phyloP scores from a whole-genome alignment of 23 red algal genomes.

The Chondrus crispus region DNA sequence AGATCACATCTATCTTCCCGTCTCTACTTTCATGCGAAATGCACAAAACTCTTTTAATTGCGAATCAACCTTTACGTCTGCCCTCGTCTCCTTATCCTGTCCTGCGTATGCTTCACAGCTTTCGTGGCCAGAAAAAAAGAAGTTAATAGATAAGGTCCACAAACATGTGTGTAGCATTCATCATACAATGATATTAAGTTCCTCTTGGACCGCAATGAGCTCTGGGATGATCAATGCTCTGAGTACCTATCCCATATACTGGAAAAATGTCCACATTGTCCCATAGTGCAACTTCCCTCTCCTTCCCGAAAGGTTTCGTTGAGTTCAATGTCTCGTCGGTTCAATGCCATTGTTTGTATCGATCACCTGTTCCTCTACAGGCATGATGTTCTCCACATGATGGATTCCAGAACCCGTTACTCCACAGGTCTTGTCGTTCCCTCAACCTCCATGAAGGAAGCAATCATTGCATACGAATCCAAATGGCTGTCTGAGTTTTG shows the following conservation, averaged over 20 bases:
- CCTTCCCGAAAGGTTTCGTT: constrained; percentile 1
- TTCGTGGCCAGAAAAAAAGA: not conserved
- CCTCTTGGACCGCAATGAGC: not conserved
- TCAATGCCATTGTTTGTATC: not conserved
- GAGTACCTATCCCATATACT: not conserved
- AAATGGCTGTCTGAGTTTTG: not conserved
- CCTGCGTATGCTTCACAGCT: not conserved
- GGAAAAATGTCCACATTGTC: not conserved
- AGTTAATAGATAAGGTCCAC: not conserved
- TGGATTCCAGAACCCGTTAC: constrained; percentile 5
- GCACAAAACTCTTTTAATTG: not conserved
- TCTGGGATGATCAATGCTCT: not conserved
- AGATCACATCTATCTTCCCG: not conserved
- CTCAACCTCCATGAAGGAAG: not conserved
- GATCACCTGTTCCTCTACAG: constrained; percentile 6
- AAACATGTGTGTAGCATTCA: not conserved
- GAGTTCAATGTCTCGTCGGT: not conserved
- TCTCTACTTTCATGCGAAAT: not conserved
- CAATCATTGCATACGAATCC: not conserved
- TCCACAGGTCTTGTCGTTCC: not conserved
- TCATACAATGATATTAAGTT: constrained; percentile 14
- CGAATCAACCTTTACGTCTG: too few relatives aligned
- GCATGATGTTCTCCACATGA: not conserved
- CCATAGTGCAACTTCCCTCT: too few relatives aligned
- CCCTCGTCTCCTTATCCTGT: too few relatives aligned